Percentiles rank a stretch among this genome's conserved stretches.
phyloP scores from a whole-genome alignment of 2,329 filamentous ascomycete genomes.

The Penicillium fuscoglaucum region DNA sequence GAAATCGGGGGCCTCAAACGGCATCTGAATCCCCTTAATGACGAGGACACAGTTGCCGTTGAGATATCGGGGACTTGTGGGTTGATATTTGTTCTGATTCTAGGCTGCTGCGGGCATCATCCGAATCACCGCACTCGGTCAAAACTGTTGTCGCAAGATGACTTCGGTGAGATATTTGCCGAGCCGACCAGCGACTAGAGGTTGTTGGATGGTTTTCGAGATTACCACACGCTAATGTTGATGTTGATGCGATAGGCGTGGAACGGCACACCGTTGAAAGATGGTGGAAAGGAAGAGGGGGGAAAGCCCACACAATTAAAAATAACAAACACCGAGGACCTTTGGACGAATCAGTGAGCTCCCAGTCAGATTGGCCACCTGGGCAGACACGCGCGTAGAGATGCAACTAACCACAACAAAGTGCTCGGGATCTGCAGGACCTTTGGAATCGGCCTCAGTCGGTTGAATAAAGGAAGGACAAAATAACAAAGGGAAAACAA shows the following conservation, averaged over 20 bases:
- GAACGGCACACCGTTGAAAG: constrained; percentile 15
- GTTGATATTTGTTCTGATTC: constrained; percentile 21
- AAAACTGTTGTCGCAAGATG: constrained; percentile 8
- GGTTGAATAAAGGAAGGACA: constrained; percentile 14
- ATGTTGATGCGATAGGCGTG: constrained; percentile 13
- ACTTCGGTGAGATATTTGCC: constrained; percentile 10
- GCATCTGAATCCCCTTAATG: constrained; percentile 23
- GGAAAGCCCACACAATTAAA: constrained; percentile 8
- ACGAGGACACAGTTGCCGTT: constrained; percentile 26
- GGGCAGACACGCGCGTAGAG: constrained; percentile 17
- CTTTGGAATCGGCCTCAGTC: not conserved
- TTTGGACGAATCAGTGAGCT: constrained; percentile 19
- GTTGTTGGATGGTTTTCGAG: constrained; percentile 13
- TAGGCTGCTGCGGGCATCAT: constrained; percentile 34
- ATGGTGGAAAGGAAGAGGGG: constrained; percentile 12
- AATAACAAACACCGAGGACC: constrained; percentile 20
- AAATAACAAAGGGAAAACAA: constrained; percentile 7
- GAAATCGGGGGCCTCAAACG: constrained; percentile 14
- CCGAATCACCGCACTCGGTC: constrained; percentile 21
- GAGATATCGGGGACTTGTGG: constrained; percentile 25
- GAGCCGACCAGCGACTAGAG: constrained; percentile 37
- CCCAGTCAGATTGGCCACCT: constrained; percentile 13
- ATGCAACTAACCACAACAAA: constrained; percentile 17
- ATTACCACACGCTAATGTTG: constrained; percentile 11
- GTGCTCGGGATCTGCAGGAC: constrained; percentile 15